Conservation (phyloP, 78 protist genomes). For the Guillardia theta region DNA sequence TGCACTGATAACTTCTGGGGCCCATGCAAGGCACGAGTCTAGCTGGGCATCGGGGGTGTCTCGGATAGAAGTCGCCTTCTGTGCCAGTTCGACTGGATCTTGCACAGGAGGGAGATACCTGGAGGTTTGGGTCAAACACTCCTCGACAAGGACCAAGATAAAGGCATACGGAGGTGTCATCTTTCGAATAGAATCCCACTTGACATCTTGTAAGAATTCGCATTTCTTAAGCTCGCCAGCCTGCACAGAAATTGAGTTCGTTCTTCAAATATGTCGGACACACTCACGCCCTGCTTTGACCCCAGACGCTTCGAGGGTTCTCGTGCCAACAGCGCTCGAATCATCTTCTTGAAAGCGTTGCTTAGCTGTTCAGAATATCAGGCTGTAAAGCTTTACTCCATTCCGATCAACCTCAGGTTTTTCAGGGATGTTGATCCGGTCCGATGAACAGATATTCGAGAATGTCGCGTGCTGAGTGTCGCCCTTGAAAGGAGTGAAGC, state of each 20-base stretch:
- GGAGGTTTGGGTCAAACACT: no score
- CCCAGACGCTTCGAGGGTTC: slow-evolving; percentile 43
- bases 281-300: background rate
- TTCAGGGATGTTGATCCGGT: slow-evolving; percentile 18
- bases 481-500: slow-evolving; percentile 31
- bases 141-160: background rate
- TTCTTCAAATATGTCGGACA: no score
- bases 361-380: no score
- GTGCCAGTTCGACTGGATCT: background rate
- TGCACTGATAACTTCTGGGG: background rate
- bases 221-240: slow-evolving; percentile 14
- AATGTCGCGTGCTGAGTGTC: slow-evolving; percentile 37
- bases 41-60: background rate
- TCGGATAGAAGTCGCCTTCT: background rate
- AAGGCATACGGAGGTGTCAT: background rate
- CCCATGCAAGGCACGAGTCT: background rate
- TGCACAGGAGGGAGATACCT: background rate
- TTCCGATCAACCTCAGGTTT: no score
- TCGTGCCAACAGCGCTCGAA: background rate
- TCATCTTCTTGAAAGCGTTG: slow-evolving; percentile 27
- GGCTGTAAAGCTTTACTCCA: no score
- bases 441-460: slow-evolving; percentile 10
- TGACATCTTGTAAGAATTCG: slow-evolving; percentile 15
- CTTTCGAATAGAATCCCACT: background rate
- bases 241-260: no score